Evolutionary conservation across 495 filamentous ascomycete species (phyloP).

Genomic region (Neurospora sp.): DNA sequence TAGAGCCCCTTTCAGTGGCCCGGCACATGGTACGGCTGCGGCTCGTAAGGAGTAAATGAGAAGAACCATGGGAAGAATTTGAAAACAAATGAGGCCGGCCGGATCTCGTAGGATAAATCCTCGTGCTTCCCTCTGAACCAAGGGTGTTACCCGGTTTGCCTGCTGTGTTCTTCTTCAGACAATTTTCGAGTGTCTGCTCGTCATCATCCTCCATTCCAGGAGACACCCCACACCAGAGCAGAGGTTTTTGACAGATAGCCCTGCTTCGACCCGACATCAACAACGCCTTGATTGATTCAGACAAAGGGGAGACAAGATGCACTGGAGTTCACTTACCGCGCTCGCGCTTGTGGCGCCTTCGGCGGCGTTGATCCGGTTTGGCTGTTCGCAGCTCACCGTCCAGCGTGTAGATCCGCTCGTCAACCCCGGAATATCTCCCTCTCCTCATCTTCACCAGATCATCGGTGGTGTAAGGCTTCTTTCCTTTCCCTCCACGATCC

Average conservation of each 20-base stretch:
- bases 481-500: constrained; percentile 15
- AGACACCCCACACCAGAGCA: background rate
- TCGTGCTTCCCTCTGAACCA: background rate
- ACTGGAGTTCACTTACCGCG: constrained; percentile 25
- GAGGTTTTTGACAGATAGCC: background rate
- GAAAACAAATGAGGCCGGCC: background rate
- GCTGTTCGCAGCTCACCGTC: constrained; percentile 37
- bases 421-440: constrained; percentile 26
- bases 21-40: background rate
- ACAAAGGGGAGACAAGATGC: constrained; percentile 17
- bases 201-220: background rate
- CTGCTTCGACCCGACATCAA: background rate
- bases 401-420: constrained; percentile 32
- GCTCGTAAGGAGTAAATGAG: background rate
- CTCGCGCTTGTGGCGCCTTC: constrained; percentile 33
- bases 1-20: background rate
- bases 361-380: constrained; percentile 31
- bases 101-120: background rate
- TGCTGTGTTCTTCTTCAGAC: background rate
- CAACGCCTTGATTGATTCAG: background rate
- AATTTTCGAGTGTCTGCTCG: background rate
- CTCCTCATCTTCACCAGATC: constrained; percentile 35
- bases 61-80: background rate
- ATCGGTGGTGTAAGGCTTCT: constrained; percentile 42
- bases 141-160: background rate